Evolutionary conservation across 2,329 filamentous ascomycete genomes (phyloP), one percentile per base, ranked within the genome.

Genomic region (Davidsoniella neocaledoniae): DNA sequence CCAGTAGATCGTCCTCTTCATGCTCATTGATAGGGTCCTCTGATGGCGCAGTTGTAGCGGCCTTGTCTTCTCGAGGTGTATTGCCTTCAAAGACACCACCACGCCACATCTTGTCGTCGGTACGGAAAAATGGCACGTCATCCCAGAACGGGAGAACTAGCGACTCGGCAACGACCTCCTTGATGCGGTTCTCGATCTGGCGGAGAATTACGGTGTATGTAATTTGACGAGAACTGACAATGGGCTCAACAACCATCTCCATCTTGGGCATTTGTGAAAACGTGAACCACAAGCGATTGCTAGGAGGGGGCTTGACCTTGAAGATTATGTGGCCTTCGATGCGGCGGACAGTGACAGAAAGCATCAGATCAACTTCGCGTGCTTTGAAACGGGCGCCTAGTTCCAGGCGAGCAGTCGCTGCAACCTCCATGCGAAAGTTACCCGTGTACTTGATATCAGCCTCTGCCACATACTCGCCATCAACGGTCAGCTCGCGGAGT

Each of bases 61-160:
- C 7, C 21, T 26, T 40, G 16, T 41, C 33, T 16, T 48, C 46
- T 10, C 7, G 6, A 29, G 16, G 62, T 2, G 72, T 67, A 43
- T 78, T 75, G 25, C 71, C 70, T 29, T 74, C 70, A 59, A 78
- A 98, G 17, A 96, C 83, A 0, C 91, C 91, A 9, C 90, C 91
- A 57, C 91, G 76, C 71, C 86, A 87, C 17, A 69, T 66, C 61
- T 94, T 86, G 51, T 76, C 70, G 50, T 80, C 73, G 0, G 87
- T 96, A 57, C 83, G 78, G 60, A 86, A 82, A 63, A 98, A 96
- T 0, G 91, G 87, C 21, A 86, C 74, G 61, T 98, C 91, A 56
- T 98, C 91, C 90, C 91, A 98, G 60, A 94, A 94, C 0, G 91
- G 91, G 50, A 82, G 70, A 2, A 98, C 91, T 17, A 96, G 64